phyloP scores from a whole-genome alignment of 2,329 filamentous ascomycete genomes.

The Aspergillus intermedius region DNA sequence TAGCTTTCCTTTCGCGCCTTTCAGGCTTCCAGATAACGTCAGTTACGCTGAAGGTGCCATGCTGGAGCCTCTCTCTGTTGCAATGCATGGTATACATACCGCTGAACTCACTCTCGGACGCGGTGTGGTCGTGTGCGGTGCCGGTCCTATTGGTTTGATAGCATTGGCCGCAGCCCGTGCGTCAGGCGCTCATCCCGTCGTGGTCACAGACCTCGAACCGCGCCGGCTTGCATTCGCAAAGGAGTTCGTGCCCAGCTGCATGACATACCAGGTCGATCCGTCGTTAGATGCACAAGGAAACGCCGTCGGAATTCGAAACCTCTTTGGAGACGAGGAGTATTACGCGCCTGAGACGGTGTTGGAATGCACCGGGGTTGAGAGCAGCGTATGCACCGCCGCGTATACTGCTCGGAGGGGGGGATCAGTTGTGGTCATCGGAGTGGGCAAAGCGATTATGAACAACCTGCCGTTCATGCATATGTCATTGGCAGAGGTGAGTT shows the following conservation, averaged over 20 bases:
- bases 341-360: slow-evolving; percentile 53
- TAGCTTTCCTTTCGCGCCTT: too few species aligned
- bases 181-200: slow-evolving; percentile 57
- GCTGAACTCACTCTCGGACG: slow-evolving; percentile 50
- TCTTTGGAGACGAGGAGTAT: slow-evolving; percentile 53
- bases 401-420: slow-evolving; percentile 56
- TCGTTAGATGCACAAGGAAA: slow-evolving; percentile 44
- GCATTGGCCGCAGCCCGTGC: slow-evolving; percentile 53
- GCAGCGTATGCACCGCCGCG: slow-evolving; percentile 53
- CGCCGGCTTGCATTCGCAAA: slow-evolving; percentile 52
- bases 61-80: slow-evolving; percentile 59
- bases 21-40: slow-evolving; percentile 47
- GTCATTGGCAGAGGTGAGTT: slow-evolving; percentile 48
- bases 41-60: slow-evolving; percentile 56
- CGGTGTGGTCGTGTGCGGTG: slow-evolving; percentile 53
- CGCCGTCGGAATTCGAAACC: slow-evolving; percentile 44
- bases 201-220: slow-evolving; percentile 58
- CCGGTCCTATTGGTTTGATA: slow-evolving; percentile 58
- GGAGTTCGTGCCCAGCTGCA: slow-evolving; percentile 49
- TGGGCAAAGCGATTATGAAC: slow-evolving; percentile 57
- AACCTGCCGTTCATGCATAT: slow-evolving; percentile 63
- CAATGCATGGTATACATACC: slow-evolving; percentile 53
- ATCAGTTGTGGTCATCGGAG: slow-evolving; percentile 58
- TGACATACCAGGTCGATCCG: slow-evolving; percentile 50
- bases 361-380: slow-evolving; percentile 62